Percentiles rank a stretch among this genome's conserved stretches.
phyloP scores from a whole-genome alignment of 1,139 yeast species.

The Hansenula sp. region DNA sequence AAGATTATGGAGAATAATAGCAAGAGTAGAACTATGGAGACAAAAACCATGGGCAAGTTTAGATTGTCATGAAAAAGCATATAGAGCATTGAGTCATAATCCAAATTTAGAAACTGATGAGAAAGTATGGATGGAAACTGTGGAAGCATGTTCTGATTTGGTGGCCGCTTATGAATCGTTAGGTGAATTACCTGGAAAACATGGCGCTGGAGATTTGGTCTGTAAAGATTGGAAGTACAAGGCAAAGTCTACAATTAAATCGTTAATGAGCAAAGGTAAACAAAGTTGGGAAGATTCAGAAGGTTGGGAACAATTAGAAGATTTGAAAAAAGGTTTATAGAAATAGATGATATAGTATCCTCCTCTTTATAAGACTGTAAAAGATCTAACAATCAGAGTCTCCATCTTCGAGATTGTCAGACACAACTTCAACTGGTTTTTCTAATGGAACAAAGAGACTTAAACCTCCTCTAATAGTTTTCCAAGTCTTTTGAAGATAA shows the following conservation, averaged over 20 bases:
- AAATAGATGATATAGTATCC: conserved; percentile 2
- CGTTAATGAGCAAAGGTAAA: conserved; percentile 77
- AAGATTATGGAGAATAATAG: conserved; percentile 78
- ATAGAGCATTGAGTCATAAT: conserved; percentile 61
- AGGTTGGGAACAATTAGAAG: conserved; percentile 66
- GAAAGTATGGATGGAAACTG: conserved; percentile 70
- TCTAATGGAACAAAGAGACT: background rate
- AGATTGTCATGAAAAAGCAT: conserved; percentile 84
- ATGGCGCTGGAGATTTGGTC: conserved; percentile 78
- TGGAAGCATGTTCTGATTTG: conserved; percentile 73
- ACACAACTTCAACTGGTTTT: background rate
- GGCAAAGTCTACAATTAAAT: conserved; percentile 65
- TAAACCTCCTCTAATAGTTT: background rate
- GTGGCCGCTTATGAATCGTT: conserved; percentile 84
- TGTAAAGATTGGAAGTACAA: conserved; percentile 92
- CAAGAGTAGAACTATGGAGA: conserved; percentile 86
- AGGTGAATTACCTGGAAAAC: conserved; percentile 84
- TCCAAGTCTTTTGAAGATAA: background rate
- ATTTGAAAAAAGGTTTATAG: conserved; percentile 36
- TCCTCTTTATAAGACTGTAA: background rate
- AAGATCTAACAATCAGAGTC: background rate
- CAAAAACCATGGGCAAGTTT: conserved; percentile 82
- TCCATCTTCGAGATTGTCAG: background rate
- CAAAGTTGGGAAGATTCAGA: conserved; percentile 74
- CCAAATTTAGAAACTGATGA: conserved; percentile 66